These are phyloP conservation scores for Brassica carinata DNA, from an alignment of 345 rosid species.

Conservation along the genomic window DNA sequence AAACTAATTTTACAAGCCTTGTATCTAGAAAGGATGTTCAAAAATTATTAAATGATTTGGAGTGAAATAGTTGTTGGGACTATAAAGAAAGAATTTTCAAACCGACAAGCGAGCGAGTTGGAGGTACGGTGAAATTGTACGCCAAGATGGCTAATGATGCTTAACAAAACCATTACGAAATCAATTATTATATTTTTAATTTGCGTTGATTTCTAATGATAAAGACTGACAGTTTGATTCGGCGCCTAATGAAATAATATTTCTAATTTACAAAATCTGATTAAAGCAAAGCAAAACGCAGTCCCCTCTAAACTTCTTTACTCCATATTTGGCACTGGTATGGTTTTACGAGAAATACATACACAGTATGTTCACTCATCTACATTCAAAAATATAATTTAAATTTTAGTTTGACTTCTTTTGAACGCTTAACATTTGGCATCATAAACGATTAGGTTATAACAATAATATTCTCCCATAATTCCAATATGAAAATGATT, in stretches of 20 bases:
- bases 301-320: not conserved
- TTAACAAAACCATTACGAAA: constrained; percentile 21
- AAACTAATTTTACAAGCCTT: not conserved
- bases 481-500: not conserved
- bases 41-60: not conserved
- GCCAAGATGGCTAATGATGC: constrained; percentile 40
- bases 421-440: not conserved
- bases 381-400: not conserved
- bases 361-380: not conserved
- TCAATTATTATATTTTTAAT: constrained; percentile 10
- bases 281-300: not conserved
- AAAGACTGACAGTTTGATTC: constrained; percentile 14
- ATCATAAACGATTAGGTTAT: not conserved
- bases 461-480: not conserved
- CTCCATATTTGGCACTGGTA: not conserved
- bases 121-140: constrained; percentile 27
- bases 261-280: not conserved
- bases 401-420: not conserved
- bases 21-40: not conserved
- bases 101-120: constrained; percentile 24
- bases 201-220: constrained; percentile 1
- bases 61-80: constrained; percentile 22
- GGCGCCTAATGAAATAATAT: not conserved
- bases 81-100: not conserved
- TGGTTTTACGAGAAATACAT: not conserved